Evolutionary conservation across 179 eudicot genomes (phyloP), one percentile per base, ranked within the genome.

Genomic region (Drosera spatulata): DNA sequence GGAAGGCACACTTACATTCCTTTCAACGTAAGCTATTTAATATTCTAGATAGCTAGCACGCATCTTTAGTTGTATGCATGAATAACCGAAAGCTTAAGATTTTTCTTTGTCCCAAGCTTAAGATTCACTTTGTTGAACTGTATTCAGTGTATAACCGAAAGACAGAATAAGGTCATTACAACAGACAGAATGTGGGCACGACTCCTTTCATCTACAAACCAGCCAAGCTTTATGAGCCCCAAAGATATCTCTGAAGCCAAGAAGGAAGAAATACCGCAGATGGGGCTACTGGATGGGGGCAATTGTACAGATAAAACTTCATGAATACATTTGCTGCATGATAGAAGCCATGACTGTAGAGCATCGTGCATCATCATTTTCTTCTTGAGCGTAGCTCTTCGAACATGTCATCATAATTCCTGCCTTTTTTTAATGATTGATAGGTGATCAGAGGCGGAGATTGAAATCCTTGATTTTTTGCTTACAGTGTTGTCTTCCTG

Each of bases 1-100:
- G 83, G 83, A 47, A 70, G 78, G 42, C 80, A 79, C 56, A 74
- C 76, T 47, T 76, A 79, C 48, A 79, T 79, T 61, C 80, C 83
- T 41, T 79, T 75, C 63, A 63, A 60, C 41, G 83, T 79, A 74
- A 79, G 71, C 55, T 38, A 43, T 52, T 43, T 43, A 4, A 4
- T 43, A 7, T 43, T 43, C 45, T 43, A 4, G 8, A 22, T 22
- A 0, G 33, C 33, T 22, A 22, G 33, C 33, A 22, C 33, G 33
- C 33, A 22, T 22, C 33, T 22, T 22, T 22, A 22, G 33, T 0
- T 22, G 33, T 22, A 22, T 22, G 33, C 33, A 22, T 22, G 33
- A 22, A 22, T 22, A 22, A 22, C 33, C 33, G 33, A 22, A 22
- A 43, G 45, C 45, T 43, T 43, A 43, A 43, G 45, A 43, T 43